phyloP scores from a whole-genome alignment of 1,139 yeast genomes.

The Geotrichum candidum region DNA sequence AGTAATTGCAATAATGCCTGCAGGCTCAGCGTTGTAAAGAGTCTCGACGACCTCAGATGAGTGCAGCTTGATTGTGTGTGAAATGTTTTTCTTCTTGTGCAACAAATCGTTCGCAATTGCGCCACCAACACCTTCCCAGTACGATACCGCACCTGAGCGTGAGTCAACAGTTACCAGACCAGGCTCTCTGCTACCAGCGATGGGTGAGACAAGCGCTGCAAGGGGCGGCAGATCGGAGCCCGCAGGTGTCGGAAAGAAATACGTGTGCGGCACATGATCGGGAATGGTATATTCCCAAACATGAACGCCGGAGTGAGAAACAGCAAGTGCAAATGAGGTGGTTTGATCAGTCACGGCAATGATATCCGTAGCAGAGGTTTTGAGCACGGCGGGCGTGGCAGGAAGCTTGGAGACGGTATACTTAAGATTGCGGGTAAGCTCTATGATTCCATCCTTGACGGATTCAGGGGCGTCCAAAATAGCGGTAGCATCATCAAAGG shows the following conservation, averaged over 20 bases:
- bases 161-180: slow-evolving; percentile 61
- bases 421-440: slow-evolving; percentile 54
- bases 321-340: slow-evolving; percentile 52
- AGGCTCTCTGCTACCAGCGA: slow-evolving; percentile 58
- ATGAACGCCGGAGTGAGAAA: slow-evolving; percentile 47
- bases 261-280: slow-evolving; percentile 53
- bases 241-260: slow-evolving; percentile 33
- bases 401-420: slow-evolving; percentile 59
- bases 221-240: slow-evolving; percentile 41
- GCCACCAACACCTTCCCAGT: slow-evolving; percentile 62
- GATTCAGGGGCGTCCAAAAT: background rate
- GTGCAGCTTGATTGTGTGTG: slow-evolving; percentile 36
- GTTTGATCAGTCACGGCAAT: slow-evolving; percentile 51
- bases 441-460: slow-evolving; percentile 34
- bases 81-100: slow-evolving; percentile 38
- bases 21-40: slow-evolving; percentile 63
- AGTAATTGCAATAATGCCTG: slow-evolving; percentile 68
- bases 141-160: slow-evolving; percentile 49
- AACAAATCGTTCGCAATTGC: slow-evolving; percentile 62
- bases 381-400: slow-evolving; percentile 48
- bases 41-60: slow-evolving; percentile 42
- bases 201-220: slow-evolving; percentile 62
- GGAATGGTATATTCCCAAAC: slow-evolving; percentile 68
- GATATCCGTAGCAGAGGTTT: slow-evolving; percentile 23
- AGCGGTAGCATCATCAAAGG: background rate